These are phyloP conservation scores for Trichoderma asperellum DNA, from an alignment of 2,329 filamentous ascomycete genomes.

Conservation along the genomic window DNA sequence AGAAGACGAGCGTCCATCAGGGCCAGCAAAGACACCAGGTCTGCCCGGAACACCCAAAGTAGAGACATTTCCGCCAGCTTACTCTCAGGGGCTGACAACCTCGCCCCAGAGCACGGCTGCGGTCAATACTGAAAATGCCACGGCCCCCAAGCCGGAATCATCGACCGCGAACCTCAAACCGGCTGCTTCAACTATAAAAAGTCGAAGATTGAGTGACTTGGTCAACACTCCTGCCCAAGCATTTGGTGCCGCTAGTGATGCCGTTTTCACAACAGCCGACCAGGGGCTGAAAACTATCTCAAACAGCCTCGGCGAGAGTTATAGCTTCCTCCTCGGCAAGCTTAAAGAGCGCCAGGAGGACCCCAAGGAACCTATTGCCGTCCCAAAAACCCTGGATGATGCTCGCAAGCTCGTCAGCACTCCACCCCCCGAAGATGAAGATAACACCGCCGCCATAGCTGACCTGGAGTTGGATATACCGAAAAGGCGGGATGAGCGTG, in stretches of 20 bases:
- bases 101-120: slow-evolving; percentile 41
- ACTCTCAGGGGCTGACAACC: slow-evolving; percentile 50
- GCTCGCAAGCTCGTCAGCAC: slow-evolving; percentile 85
- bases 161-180: slow-evolving; percentile 51
- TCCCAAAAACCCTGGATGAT: slow-evolving; percentile 91
- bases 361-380: slow-evolving; percentile 53
- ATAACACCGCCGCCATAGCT: slow-evolving; percentile 59
- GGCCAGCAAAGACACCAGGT: slow-evolving; percentile 62
- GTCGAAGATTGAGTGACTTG: slow-evolving; percentile 79
- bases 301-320: slow-evolving; percentile 85
- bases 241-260: slow-evolving; percentile 80
- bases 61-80: slow-evolving; percentile 63
- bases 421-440: slow-evolving; percentile 66
- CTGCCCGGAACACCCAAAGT: slow-evolving; percentile 53
- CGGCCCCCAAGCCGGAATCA: slow-evolving; percentile 43
- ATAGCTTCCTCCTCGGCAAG: slow-evolving; percentile 89
- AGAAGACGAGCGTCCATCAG: slow-evolving; percentile 74
- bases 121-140: slow-evolving; percentile 40
- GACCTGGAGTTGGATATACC: slow-evolving; percentile 46
- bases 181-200: slow-evolving; percentile 57
- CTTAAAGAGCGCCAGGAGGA: slow-evolving; percentile 70
- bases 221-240: slow-evolving; percentile 83
- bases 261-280: slow-evolving; percentile 84
- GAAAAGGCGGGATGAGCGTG: slow-evolving; percentile 59
- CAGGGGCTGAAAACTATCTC: slow-evolving; percentile 91